Percentiles rank a stretch among this genome's conserved stretches.
Evolutionary conservation across 345 rosid genomes (phyloP).

Genomic region (Chamaenerion angustifolium): DNA sequence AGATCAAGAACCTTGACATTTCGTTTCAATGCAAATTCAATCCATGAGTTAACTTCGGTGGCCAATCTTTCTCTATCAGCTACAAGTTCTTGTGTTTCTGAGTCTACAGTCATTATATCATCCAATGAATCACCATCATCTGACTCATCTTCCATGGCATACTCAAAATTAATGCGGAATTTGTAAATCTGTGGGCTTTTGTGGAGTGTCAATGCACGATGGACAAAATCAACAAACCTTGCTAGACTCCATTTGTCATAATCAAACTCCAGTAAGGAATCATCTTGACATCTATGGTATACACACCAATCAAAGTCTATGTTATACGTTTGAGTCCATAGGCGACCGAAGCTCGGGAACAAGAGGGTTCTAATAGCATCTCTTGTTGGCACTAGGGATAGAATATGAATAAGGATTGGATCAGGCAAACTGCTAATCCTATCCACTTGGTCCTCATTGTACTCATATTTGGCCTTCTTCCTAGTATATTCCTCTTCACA

Average conservation of each 20-base stretch:
- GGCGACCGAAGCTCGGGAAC: constrained; percentile 8
- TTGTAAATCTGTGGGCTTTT: constrained; percentile 4
- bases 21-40: constrained; percentile 1
- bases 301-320: constrained; percentile 10
- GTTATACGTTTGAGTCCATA: constrained; percentile 8
- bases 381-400: constrained; percentile 8
- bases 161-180: constrained; percentile 9
- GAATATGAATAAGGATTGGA: constrained; percentile 7
- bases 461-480: constrained; percentile 5
- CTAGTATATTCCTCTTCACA: neutral
- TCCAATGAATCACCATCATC: neutral
- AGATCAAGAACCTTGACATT: constrained; percentile 8
- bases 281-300: constrained; percentile 1
- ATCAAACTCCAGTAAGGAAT: neutral
- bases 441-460: constrained; percentile 6
- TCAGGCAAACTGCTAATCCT: constrained; percentile 10
- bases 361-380: constrained; percentile 10
- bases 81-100: neutral
- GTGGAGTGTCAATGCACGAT: constrained; percentile 5
- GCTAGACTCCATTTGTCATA: neutral
- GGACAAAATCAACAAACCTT: constrained; percentile 5
- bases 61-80: neutral
- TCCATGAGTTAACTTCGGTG: constrained; percentile 1
- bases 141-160: neutral
- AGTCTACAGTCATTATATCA: neutral